phyloP scores from a whole-genome alignment of 441 rosid genomes.

The Iberis amara region DNA sequence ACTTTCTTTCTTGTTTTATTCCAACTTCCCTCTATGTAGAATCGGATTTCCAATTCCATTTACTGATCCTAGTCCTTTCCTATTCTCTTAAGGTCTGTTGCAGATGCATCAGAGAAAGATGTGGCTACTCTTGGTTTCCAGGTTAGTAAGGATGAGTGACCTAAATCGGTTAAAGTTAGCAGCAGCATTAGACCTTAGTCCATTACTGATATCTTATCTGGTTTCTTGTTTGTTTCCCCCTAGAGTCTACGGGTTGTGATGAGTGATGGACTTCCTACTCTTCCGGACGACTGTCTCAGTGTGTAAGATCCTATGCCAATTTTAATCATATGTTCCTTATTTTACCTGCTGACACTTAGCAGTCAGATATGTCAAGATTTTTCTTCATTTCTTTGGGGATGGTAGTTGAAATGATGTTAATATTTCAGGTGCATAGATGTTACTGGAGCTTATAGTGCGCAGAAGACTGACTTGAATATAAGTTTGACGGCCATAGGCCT shows the following conservation, averaged over 20 bases:
- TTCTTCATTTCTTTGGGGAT: slow-evolving; percentile 12
- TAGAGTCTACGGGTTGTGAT: slow-evolving; percentile 87
- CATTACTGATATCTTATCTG: slow-evolving; percentile 10
- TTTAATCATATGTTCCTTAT: slow-evolving; percentile 4
- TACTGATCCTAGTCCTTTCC: slow-evolving; percentile 24
- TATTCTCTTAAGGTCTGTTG: slow-evolving; percentile 66
- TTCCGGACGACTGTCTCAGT: slow-evolving; percentile 77
- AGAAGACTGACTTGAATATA: slow-evolving; percentile 87
- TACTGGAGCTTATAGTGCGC: slow-evolving; percentile 96
- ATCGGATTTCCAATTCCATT: slow-evolving; percentile 8
- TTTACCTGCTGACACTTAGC: slow-evolving; percentile 10
- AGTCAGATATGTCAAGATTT: slow-evolving; percentile 11
- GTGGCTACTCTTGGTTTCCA: slow-evolving; percentile 89
- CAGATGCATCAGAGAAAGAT: slow-evolving; percentile 92
- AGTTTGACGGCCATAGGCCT: slow-evolving; percentile 96
- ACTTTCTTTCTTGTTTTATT: slow-evolving; percentile 1
- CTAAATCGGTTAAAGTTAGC: slow-evolving; percentile 10
- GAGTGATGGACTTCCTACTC: slow-evolving; percentile 86
- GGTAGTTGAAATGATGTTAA: slow-evolving; percentile 24
- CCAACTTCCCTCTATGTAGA: background rate
- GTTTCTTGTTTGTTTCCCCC: slow-evolving; percentile 30
- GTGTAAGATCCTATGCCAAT: slow-evolving; percentile 53
- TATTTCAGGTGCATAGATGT: slow-evolving; percentile 91
- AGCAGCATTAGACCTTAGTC: background rate
- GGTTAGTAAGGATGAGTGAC: slow-evolving; percentile 47